Base-by-base conservation (phyloP, 176 grass and related monocot species). In the Chloris gayana region DNA sequence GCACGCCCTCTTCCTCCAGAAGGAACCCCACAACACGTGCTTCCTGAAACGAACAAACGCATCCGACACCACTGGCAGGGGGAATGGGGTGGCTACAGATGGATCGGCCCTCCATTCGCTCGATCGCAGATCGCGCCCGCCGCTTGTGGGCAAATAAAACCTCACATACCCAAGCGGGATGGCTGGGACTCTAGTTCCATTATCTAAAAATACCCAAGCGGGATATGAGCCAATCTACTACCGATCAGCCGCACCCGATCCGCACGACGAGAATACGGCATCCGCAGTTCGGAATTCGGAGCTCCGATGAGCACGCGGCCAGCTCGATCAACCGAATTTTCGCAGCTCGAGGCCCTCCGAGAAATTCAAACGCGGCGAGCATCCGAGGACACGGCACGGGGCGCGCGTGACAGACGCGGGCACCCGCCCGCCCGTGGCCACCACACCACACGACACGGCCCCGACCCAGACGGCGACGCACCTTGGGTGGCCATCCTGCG, bases 401-500 rank as follows among this genome's bases (percentile, higher is more conserved):
- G 22, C 56, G 56, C 56, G 61, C 61, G 61, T 64, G 61, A 64
- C 61, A 5, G 30, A 8, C 29, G 6, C 62, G 62, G 15, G 6
- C 61, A 9, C 58, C 34, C n/a, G n/a, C n/a, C n/a, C n/a, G n/a
- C n/a, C n/a, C 63, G 58, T 41, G 77, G 45, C 44, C 29, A n/a
- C 22, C 58, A 24, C 76, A 35, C 76, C 14, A 24, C 31, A 18
- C 33, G 21, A 73, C 35, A 27, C 61, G 31, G 41, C 41, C 26
- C 45, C 4, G 19, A 76, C 12, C 17, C 29, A 14, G n/a, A 74
- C 21, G 22, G 46, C 6, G 13, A 77, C 50, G 45, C 85, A 93
- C 91, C 94, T 78, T 79, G 67, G 83, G 91, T 84, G 18, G 94
- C 89, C 86, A 97, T 89, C 75, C 85, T 86, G 78, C 94, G 87